These are phyloP conservation scores for Diversispora epigaea DNA, from an alignment of 192 early-diverging fungal species.

Conservation along the genomic window DNA sequence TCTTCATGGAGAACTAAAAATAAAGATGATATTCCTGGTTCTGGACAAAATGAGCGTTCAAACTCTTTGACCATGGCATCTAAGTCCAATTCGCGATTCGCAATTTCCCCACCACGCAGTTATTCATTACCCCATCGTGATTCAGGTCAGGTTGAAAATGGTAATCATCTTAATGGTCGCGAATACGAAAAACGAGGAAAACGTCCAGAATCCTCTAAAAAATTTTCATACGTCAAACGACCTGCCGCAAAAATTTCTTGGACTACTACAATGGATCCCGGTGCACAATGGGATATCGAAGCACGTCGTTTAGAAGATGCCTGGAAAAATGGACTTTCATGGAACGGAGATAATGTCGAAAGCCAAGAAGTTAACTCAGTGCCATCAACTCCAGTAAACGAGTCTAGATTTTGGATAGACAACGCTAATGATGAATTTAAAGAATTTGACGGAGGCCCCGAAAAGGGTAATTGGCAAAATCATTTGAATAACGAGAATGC, in stretches of 20 bases:
- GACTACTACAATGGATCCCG: neutral
- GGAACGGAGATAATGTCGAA: neutral
- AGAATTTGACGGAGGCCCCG: slow-evolving; percentile 13
- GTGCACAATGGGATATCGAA: neutral
- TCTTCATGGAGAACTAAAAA: neutral
- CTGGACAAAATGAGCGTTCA: neutral
- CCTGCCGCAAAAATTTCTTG: neutral
- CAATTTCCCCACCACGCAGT: neutral
- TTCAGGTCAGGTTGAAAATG: neutral
- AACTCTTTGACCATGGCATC: slow-evolving; percentile 4
- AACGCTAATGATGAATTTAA: neutral
- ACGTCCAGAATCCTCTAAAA: neutral
- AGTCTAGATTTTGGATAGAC: neutral
- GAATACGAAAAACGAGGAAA: neutral
- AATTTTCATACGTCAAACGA: neutral
- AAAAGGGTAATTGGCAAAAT: slow-evolving; percentile 14
- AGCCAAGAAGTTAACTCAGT: neutral
- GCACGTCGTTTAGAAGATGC: neutral
- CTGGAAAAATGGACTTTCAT: neutral
- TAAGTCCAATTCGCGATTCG: neutral
- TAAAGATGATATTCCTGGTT: neutral
- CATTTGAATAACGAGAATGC: slow-evolving; percentile 6
- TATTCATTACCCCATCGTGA: slow-evolving; percentile 1
- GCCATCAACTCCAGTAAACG: slow-evolving; percentile 8
- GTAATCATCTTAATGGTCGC: neutral